A percentile compares a stretch with the other conserved stretches of the same genome.
These are phyloP conservation scores for Monilinia aucupariae DNA, from an alignment of 2,329 filamentous ascomycete genomes.

Conservation along the genomic window DNA sequence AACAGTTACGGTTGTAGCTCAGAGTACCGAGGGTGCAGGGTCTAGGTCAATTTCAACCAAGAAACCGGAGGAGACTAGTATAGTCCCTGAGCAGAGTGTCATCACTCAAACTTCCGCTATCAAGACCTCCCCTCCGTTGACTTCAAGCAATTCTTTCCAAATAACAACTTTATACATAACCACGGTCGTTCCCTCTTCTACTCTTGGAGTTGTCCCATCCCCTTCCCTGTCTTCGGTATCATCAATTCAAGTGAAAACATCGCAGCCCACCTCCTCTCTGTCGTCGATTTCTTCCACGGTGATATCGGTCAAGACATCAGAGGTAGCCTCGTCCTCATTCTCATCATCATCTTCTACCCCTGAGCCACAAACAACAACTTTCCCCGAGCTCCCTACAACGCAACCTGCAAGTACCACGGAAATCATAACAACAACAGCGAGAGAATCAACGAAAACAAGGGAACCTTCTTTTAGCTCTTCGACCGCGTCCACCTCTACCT, in stretches of 20 bases:
- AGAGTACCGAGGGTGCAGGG: background rate
- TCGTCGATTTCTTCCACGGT: background rate
- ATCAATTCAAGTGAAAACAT: background rate
- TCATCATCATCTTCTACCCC: background rate
- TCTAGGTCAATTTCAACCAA: background rate
- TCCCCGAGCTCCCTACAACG: background rate
- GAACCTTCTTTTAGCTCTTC: background rate
- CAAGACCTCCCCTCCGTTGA: background rate
- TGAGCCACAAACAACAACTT: background rate
- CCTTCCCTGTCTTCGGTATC: background rate
- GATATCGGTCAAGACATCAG: background rate
- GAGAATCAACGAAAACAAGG: background rate
- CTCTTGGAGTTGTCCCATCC: background rate
- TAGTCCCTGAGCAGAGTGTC: background rate
- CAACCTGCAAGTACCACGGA: background rate
- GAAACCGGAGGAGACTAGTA: too few species aligned
- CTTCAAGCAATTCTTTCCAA: background rate
- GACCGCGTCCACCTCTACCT: background rate
- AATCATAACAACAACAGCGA: background rate
- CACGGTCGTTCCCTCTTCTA: background rate
- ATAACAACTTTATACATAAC: background rate
- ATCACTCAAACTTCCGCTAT: background rate
- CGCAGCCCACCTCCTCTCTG: background rate
- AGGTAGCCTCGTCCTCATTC: background rate
- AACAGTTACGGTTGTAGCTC: background rate